These are phyloP conservation scores for Zygnema circumcarinatum DNA, from an alignment of 139 green algal species.

Conservation along the genomic window DNA sequence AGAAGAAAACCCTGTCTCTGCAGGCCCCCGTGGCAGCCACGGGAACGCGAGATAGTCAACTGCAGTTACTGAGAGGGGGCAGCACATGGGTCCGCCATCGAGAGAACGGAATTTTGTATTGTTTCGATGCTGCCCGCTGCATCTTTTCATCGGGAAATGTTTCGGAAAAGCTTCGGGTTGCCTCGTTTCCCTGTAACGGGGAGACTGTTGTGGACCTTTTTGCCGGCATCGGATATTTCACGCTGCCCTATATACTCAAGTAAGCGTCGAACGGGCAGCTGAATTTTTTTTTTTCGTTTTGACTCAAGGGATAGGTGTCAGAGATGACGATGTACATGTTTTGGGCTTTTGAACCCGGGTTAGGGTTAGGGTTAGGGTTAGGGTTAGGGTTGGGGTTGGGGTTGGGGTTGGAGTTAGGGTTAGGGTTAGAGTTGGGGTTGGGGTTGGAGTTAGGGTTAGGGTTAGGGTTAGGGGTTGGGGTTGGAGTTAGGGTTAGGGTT, in stretches of 20 bases:
- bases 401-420: too few species aligned
- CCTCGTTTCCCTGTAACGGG: not conserved
- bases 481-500: too few species aligned
- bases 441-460: too few species aligned
- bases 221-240: conserved; percentile 84
- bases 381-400: too few species aligned
- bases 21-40: conserved; percentile 38
- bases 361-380: too few species aligned
- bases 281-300: not conserved
- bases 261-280: not conserved
- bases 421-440: too few species aligned
- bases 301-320: too few species aligned
- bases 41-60: conserved; percentile 22
- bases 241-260: conserved; percentile 71
- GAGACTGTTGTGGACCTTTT: conserved; percentile 81
- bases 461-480: too few species aligned
- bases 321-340: too few species aligned
- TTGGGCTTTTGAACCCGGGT: too few species aligned
- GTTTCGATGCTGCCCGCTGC: conserved; percentile 76
- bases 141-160: conserved; percentile 82
- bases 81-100: conserved; percentile 71
- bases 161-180: conserved; percentile 77
- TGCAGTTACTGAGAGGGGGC: conserved; percentile 32
- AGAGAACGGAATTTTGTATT: conserved; percentile 72
- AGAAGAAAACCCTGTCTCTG: too few species aligned